phyloP scores from a whole-genome alignment of 257 asterid species.

The Henckelia pumila region DNA sequence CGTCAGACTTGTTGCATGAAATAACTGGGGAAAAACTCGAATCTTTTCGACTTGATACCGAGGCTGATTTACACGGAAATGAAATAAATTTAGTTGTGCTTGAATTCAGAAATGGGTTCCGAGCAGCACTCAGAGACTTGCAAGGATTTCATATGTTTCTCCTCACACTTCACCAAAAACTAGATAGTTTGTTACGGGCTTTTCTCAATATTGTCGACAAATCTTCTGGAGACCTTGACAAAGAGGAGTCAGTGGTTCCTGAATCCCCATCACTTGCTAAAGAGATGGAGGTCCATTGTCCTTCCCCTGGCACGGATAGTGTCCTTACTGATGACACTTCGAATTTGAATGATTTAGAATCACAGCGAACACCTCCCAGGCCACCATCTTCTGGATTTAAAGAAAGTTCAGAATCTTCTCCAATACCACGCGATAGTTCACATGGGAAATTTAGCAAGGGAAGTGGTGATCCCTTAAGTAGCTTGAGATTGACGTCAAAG shows the following conservation, averaged over 20 bases:
- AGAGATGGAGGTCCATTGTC: constrained; percentile 38
- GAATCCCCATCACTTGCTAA: constrained; percentile 58
- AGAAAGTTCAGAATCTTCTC: constrained; percentile 72
- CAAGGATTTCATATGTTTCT: constrained; percentile 96
- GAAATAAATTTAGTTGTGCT: constrained; percentile 59
- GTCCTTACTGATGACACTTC: constrained; percentile 38
- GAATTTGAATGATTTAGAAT: constrained; percentile 57
- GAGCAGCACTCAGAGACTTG: constrained; percentile 84
- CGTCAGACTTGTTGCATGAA: constrained; percentile 69
- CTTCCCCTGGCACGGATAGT: constrained; percentile 59
- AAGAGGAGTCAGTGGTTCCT: constrained; percentile 60
- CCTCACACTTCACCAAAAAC: constrained; percentile 89
- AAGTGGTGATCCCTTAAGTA: constrained; percentile 67
- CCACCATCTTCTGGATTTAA: constrained; percentile 56
- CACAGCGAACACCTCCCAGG: constrained; percentile 45
- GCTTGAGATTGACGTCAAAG: constrained; percentile 83
- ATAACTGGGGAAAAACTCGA: constrained; percentile 83
- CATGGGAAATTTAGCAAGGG: constrained; percentile 63
- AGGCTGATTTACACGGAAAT: constrained; percentile 31
- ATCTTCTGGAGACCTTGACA: constrained; percentile 72
- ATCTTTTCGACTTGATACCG: constrained; percentile 41
- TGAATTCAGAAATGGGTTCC: constrained; percentile 78
- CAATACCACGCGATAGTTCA: constrained; percentile 71
- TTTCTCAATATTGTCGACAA: constrained; percentile 59
- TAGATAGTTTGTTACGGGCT: constrained; percentile 63